Evolutionary conservation across 202 grass and related monocot species (phyloP).

Genomic region (Dendrocalamus latiflorus): DNA sequence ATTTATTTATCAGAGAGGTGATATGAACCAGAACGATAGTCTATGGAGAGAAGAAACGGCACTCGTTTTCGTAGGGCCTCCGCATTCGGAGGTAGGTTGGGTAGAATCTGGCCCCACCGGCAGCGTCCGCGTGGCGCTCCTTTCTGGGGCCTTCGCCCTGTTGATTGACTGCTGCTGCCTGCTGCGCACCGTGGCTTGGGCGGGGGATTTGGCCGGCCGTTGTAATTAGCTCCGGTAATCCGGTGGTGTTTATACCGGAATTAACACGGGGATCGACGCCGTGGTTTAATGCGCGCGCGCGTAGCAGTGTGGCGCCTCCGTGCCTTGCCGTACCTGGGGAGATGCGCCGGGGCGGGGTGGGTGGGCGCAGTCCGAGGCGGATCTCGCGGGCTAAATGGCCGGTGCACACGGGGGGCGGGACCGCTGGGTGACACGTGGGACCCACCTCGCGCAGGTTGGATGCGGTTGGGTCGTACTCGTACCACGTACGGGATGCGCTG

Average conservation of each 20-base stretch:
- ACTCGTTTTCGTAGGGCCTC: slow-evolving; percentile 20
- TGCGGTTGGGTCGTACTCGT: not conserved
- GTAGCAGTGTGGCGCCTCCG: not conserved
- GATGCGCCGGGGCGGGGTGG: not conserved
- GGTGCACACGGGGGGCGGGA: not conserved
- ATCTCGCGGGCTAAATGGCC: slow-evolving; percentile 25
- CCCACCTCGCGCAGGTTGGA: not conserved
- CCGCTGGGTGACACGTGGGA: slow-evolving; percentile 6
- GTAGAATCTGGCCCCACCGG: not conserved
- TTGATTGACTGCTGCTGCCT: too few relatives aligned
- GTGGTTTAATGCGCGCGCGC: not conserved
- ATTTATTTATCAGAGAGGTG: too few relatives aligned
- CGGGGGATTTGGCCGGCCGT: not conserved
- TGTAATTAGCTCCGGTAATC: not conserved
- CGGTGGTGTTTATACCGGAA: not conserved
- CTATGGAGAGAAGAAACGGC: slow-evolving; percentile 9
- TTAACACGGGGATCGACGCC: too few relatives aligned
- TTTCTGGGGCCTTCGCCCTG: not conserved
- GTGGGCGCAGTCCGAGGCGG: slow-evolving; percentile 33
- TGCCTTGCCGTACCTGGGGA: slow-evolving; percentile 12
- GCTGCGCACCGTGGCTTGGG: not conserved
- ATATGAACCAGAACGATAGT: too few relatives aligned
- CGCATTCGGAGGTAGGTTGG: slow-evolving; percentile 25
- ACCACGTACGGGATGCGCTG: not conserved
- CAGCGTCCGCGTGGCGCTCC: not conserved